These are phyloP conservation scores for Vaccinium myrtillus DNA, from an alignment of 148 eudicot genomes.

Conservation along the genomic window DNA sequence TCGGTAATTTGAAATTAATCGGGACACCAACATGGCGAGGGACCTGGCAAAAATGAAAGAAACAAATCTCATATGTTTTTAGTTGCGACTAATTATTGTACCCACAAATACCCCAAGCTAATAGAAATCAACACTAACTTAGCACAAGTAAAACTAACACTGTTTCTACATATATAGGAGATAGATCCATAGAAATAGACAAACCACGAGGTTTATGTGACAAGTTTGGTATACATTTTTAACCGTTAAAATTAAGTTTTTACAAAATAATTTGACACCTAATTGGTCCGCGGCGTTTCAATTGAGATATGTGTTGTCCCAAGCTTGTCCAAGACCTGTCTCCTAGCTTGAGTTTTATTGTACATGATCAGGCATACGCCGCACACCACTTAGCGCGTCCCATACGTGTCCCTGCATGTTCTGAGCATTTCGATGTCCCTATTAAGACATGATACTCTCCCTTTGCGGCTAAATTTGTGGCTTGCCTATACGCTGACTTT, in stretches of 20 bases:
- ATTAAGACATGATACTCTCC: background rate
- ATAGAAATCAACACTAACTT: background rate
- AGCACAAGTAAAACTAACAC: background rate
- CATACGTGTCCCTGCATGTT: background rate
- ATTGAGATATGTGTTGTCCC: background rate
- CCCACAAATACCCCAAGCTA: background rate
- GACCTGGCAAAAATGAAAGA: background rate
- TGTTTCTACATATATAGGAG: background rate
- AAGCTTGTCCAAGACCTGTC: background rate
- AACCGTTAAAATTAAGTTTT: background rate
- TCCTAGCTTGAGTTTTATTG: background rate
- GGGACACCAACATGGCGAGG: background rate
- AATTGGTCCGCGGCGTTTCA: too few relatives aligned
- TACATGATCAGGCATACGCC: background rate
- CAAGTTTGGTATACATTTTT: background rate
- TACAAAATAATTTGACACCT: too few relatives aligned
- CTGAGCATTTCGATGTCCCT: background rate
- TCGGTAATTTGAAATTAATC: background rate
- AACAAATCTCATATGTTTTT: background rate
- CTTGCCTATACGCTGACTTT: too few relatives aligned
- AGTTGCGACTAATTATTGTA: background rate
- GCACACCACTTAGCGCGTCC: background rate
- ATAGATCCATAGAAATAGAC: background rate
- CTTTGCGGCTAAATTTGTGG: too few relatives aligned
- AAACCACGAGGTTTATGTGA: background rate